Conservation (phyloP, 2,329 filamentous ascomycete genomes). For the Venturia oleaginea region DNA sequence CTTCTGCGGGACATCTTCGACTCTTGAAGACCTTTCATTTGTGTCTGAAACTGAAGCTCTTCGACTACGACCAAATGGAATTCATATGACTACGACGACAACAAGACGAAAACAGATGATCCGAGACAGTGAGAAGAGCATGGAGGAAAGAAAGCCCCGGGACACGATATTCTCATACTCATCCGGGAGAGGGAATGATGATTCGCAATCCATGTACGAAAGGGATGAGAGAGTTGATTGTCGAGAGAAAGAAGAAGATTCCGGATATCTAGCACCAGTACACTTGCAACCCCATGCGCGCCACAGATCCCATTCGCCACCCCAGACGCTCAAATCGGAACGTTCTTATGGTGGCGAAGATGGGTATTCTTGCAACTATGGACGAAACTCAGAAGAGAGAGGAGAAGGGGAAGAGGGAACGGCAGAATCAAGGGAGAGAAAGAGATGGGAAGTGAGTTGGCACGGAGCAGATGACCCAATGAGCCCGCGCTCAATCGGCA, state of each 20-base stretch:
- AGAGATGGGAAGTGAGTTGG: constrained; percentile 62
- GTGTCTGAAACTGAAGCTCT: neutral
- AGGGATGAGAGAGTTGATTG: neutral
- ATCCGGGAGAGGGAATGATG: neutral
- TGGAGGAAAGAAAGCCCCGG: neutral
- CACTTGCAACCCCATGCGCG: neutral
- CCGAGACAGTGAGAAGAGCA: neutral
- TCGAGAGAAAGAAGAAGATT: neutral
- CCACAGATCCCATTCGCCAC: neutral
- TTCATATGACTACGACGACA: neutral
- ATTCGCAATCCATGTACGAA: neutral
- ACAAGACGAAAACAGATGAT: neutral
- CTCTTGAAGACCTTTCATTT: neutral
- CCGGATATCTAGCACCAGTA: neutral
- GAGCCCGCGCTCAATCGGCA: constrained; percentile 62
- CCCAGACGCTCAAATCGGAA: neutral
- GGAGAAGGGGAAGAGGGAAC: constrained; percentile 13
- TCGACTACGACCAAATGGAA: neutral
- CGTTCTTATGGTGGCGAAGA: constrained; percentile 28
- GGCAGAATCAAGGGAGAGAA: constrained; percentile 20
- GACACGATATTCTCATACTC: neutral
- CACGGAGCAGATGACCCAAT: constrained; percentile 64
- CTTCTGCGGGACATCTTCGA: neutral
- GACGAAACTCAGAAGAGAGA: constrained; percentile 16
- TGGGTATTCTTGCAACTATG: constrained; percentile 29